These are phyloP conservation scores for Fusarium brevicatenulatum DNA, from an alignment of 2,329 filamentous ascomycete genomes.

Conservation along the genomic window DNA sequence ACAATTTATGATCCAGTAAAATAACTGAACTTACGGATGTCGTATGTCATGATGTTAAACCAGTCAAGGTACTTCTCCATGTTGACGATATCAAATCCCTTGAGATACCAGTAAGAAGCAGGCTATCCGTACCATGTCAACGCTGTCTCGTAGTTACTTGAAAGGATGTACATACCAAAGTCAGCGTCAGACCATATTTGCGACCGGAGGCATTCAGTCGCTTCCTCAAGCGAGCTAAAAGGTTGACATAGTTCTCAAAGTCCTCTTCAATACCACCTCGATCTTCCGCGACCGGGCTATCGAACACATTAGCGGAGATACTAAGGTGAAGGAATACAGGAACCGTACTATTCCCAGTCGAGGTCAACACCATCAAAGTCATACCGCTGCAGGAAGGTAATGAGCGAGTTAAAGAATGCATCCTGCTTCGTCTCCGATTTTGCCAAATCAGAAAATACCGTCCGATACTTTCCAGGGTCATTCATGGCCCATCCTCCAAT, in stretches of 20 bases:
- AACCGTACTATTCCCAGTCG: background rate
- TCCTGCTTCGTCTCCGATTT: background rate
- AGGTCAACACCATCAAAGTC: background rate
- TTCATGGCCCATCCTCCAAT: conserved; percentile 7
- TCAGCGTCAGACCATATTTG: background rate
- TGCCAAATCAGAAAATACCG: fast-evolving
- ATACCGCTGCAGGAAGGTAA: fast-evolving
- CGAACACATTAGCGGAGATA: too few relatives aligned
- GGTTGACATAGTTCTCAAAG: too few relatives aligned
- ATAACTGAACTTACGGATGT: conserved; percentile 39
- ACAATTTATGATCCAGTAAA: too few relatives aligned
- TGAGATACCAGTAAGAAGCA: conserved; percentile 46
- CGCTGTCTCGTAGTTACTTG: too few relatives aligned
- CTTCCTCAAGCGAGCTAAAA: too few relatives aligned
- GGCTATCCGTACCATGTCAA: too few relatives aligned
- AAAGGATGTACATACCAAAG: background rate
- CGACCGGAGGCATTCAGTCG: fast-evolving
- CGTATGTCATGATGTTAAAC: conserved; percentile 57
- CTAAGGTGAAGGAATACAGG: too few relatives aligned
- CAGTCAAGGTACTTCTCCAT: conserved; percentile 46
- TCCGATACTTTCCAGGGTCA: background rate
- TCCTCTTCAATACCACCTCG: too few relatives aligned
- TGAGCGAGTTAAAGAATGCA: background rate
- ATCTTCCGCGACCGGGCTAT: too few relatives aligned
- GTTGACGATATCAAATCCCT: conserved; percentile 35